Evolutionary conservation across 495 filamentous ascomycete genomes (phyloP).

Genomic region (Penicillium egyptiacum): DNA sequence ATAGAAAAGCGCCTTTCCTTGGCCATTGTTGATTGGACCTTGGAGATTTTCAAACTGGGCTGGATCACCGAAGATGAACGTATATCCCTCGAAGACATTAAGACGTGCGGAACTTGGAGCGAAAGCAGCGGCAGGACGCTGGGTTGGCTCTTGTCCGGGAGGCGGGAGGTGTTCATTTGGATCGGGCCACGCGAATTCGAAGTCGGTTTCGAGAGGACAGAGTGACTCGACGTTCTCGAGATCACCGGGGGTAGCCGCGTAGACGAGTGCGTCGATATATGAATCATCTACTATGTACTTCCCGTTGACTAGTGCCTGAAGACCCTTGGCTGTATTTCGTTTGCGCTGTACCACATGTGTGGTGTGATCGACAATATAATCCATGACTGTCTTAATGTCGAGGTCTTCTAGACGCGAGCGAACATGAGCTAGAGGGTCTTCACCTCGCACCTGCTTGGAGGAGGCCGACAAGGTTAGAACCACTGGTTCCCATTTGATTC

Average conservation of each 20-base stretch:
- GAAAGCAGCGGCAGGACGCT: slow-evolving; percentile 62
- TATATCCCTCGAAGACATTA: slow-evolving; percentile 81
- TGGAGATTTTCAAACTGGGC: slow-evolving; percentile 77
- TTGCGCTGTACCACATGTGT: slow-evolving; percentile 89
- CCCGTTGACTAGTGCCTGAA: slow-evolving; percentile 86
- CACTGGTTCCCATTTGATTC: slow-evolving; percentile 78
- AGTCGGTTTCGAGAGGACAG: slow-evolving; percentile 78
- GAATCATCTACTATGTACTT: slow-evolving; percentile 75
- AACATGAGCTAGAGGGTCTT: slow-evolving; percentile 62
- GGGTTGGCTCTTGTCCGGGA: slow-evolving; percentile 68
- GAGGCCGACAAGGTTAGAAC: slow-evolving; percentile 80
- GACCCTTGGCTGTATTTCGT: slow-evolving; percentile 79
- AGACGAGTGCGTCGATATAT: slow-evolving; percentile 71
- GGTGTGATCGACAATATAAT: slow-evolving; percentile 67
- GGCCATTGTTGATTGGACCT: slow-evolving; percentile 70
- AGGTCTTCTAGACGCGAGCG: slow-evolving; percentile 69
- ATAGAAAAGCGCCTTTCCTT: slow-evolving; percentile 76
- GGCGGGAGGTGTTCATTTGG: slow-evolving; percentile 68
- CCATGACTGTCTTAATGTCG: slow-evolving; percentile 79
- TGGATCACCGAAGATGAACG: slow-evolving; percentile 80
- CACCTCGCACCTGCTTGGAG: slow-evolving; percentile 68
- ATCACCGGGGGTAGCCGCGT: slow-evolving; percentile 58
- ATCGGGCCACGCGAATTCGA: slow-evolving; percentile 79
- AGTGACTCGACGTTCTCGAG: slow-evolving; percentile 52
- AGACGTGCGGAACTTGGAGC: slow-evolving; percentile 62